phyloP scores from a whole-genome alignment of 495 filamentous ascomycete genomes.

The Choiromyces venosus region DNA sequence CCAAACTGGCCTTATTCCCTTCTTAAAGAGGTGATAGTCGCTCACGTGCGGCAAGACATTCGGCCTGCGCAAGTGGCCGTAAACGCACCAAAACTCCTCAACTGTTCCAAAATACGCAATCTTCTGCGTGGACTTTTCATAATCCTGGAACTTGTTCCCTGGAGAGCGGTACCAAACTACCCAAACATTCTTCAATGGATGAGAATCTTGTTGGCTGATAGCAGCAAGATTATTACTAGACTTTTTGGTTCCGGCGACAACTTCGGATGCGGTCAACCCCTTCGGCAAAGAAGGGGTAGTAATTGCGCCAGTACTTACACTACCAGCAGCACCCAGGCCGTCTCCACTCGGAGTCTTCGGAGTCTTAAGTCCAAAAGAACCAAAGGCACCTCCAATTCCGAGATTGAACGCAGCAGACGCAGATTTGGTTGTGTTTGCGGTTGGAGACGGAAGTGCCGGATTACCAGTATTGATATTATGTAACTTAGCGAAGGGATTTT shows the following conservation, averaged over 20 bases:
- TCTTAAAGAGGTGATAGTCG: conserved; percentile 97
- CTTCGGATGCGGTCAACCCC: conserved; percentile 42
- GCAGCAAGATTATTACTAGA: conserved; percentile 46
- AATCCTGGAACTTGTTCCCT: conserved; percentile 80
- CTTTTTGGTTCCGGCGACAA: conserved; percentile 61
- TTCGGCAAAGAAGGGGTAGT: conserved; percentile 37
- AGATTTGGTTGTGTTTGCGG: conserved; percentile 50
- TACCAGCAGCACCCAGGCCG: conserved; percentile 43
- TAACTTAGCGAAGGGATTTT: conserved; percentile 70
- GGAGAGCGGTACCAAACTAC: conserved; percentile 96
- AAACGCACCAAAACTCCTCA: conserved; percentile 91
- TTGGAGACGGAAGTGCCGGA: conserved; percentile 73
- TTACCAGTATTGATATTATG: conserved; percentile 63
- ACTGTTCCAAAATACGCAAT: conserved; percentile 74
- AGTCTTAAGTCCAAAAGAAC: conserved; percentile 86
- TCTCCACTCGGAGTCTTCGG: conserved; percentile 78
- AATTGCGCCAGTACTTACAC: conserved; percentile 16
- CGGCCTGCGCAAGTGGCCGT: conserved; percentile 83
- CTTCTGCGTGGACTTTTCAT: conserved; percentile 89
- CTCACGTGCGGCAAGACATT: conserved; percentile 84
- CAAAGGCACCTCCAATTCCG: conserved; percentile 82
- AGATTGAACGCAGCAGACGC: conserved; percentile 91
- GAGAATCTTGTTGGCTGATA: conserved; percentile 46
- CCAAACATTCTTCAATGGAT: conserved; percentile 79
- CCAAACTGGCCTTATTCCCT: conserved; percentile 95